Percentiles rank a stretch among this genome's conserved stretches.
phyloP scores from a whole-genome alignment of 1,139 yeast species.

The Debaryomyces psychrophilus region DNA sequence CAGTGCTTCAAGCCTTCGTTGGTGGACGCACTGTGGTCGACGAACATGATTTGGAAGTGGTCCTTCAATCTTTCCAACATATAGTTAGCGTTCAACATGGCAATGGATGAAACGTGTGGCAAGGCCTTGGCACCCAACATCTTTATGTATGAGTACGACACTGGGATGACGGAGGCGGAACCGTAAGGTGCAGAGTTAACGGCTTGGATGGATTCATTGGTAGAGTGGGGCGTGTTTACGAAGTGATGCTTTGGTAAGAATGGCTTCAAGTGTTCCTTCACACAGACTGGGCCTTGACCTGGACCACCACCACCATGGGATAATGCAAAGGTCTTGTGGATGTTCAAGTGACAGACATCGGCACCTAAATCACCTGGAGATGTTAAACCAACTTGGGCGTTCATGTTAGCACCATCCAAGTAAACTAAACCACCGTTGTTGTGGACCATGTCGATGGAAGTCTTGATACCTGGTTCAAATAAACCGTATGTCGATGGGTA shows the following conservation, averaged over 20 bases:
- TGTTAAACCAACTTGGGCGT: slow-evolving; percentile 96
- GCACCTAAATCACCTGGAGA: slow-evolving; percentile 98
- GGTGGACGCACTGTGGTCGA: slow-evolving; percentile 49
- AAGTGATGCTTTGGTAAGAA: slow-evolving; percentile 82
- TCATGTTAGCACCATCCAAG: slow-evolving; percentile 98
- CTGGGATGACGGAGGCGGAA: slow-evolving; percentile 90
- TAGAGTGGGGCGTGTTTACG: slow-evolving; percentile 58
- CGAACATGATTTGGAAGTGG: slow-evolving; percentile 75
- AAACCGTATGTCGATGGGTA: slow-evolving; percentile 97
- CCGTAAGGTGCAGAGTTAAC: slow-evolving; percentile 96
- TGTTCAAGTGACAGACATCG: slow-evolving; percentile 96
- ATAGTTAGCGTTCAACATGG: slow-evolving; percentile 93
- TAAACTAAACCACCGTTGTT: slow-evolving; percentile 91
- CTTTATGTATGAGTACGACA: slow-evolving; percentile 92
- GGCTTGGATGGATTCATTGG: slow-evolving; percentile 64
- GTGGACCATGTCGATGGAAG: slow-evolving; percentile 85
- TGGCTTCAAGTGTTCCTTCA: slow-evolving; percentile 76
- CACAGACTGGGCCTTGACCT: slow-evolving; percentile 98
- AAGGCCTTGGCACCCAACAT: slow-evolving; percentile 86
- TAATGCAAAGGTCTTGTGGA: slow-evolving; percentile 96
- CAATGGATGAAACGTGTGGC: slow-evolving; percentile 83
- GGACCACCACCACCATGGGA: slow-evolving; percentile 99
- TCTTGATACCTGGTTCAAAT: slow-evolving; percentile 87
- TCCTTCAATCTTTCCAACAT: slow-evolving; percentile 79
- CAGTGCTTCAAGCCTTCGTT: slow-evolving; percentile 71